phyloP scores from a whole-genome alignment of 2,329 filamentous ascomycete genomes.

The Phialocephala subalpina region DNA sequence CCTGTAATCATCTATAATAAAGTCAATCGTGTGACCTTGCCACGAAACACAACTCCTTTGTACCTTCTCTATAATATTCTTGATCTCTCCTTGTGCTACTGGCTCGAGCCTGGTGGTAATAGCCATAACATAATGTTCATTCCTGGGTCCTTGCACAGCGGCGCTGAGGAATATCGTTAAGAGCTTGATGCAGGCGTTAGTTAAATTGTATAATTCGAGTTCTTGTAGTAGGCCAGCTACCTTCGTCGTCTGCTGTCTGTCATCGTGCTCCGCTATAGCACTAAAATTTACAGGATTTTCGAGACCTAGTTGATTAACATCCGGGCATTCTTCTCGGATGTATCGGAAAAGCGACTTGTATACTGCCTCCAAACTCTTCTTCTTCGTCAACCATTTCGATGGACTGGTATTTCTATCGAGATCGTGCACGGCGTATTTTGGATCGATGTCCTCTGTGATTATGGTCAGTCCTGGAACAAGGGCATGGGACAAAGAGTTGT shows the following conservation, averaged over 20 bases:
- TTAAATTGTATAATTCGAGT: constrained; percentile 12
- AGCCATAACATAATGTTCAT: constrained; percentile 58
- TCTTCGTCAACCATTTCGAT: constrained; percentile 50
- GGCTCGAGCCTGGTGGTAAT: constrained; percentile 52
- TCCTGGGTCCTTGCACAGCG: constrained; percentile 67
- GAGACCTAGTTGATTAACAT: constrained; percentile 57
- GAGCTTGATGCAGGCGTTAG: constrained; percentile 54
- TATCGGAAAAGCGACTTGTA: constrained; percentile 63
- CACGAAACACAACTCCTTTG: neutral
- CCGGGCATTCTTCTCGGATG: constrained; percentile 58
- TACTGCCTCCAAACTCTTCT: constrained; percentile 60
- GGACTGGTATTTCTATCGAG: constrained; percentile 54
- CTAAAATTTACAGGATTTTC: constrained; percentile 62
- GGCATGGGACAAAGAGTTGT: constrained; percentile 10
- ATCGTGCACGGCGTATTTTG: constrained; percentile 61
- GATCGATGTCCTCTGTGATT: constrained; percentile 61
- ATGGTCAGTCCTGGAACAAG: constrained; percentile 27
- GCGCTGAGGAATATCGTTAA: constrained; percentile 69
- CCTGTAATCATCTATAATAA: constrained; percentile 11
- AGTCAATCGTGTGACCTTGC: neutral
- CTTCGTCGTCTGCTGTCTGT: constrained; percentile 61
- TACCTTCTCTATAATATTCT: constrained; percentile 40
- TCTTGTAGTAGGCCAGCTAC: constrained; percentile 44
- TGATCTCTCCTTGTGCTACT: constrained; percentile 51
- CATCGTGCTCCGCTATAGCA: constrained; percentile 63